A percentile compares a stretch with the other conserved stretches of the same genome.
Evolutionary conservation across 176 grass and related monocot genomes (phyloP).

Genomic region (Ensete glaucum): DNA sequence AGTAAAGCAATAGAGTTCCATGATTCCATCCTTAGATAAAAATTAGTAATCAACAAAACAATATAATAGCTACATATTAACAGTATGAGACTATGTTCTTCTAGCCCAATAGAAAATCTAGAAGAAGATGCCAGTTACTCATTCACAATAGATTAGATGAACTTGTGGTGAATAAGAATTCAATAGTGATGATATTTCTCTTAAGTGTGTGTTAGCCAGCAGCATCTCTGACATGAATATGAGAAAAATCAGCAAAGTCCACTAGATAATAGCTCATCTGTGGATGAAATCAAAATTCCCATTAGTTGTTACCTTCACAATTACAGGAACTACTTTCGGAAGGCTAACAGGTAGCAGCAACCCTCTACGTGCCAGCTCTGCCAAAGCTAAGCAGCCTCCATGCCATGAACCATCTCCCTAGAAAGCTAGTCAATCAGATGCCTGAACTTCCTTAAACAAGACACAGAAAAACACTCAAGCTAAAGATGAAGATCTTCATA

Average conservation of each 20-base stretch:
- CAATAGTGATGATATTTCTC: too few relatives aligned
- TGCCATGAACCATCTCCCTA: constrained; percentile 97
- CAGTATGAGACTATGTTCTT: too few relatives aligned
- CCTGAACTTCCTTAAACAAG: constrained; percentile 1
- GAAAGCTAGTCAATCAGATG: constrained; percentile 17
- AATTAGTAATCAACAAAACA: background rate
- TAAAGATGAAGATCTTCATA: background rate
- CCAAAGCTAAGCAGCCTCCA: constrained; percentile 94
- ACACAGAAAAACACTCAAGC: background rate
- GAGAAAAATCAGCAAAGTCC: background rate
- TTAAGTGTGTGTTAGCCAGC: too few relatives aligned
- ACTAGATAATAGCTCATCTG: background rate
- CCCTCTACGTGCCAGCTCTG: constrained; percentile 86
- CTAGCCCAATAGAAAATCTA: too few relatives aligned
- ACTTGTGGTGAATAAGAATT: too few relatives aligned
- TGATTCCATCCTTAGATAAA: background rate
- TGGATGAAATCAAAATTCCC: too few relatives aligned
- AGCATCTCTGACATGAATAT: too few relatives aligned
- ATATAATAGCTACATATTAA: background rate
- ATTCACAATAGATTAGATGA: too few relatives aligned
- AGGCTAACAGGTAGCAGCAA: constrained; percentile 80
- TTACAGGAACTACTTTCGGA: constrained; percentile 74
- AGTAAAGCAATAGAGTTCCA: background rate
- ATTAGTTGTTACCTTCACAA: constrained; percentile 44
- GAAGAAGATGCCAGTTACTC: too few relatives aligned